phyloP scores from a whole-genome alignment of 495 filamentous ascomycete species.

The Annulohypoxylon nitens region DNA sequence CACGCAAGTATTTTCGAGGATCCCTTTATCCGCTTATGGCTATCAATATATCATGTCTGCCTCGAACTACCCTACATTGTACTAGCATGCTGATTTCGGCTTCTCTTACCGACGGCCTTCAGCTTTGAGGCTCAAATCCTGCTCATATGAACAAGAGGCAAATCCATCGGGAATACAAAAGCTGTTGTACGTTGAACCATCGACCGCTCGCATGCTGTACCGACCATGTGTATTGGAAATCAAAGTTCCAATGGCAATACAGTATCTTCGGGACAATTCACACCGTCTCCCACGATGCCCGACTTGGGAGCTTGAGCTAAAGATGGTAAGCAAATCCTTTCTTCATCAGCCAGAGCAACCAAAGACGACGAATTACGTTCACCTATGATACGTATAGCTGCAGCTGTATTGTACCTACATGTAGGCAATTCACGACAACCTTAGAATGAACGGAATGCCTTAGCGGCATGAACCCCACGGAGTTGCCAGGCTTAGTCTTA shows the following conservation, averaged over 20 bases:
- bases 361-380: constrained; percentile 29
- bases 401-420: constrained; percentile 45
- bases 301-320: constrained; percentile 32
- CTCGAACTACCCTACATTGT: not conserved
- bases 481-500: constrained; percentile 17
- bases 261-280: constrained; percentile 14
- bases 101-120: constrained; percentile 4
- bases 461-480: constrained; percentile 41
- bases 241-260: constrained; percentile 16
- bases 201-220: constrained; percentile 33
- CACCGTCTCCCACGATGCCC: constrained; percentile 38
- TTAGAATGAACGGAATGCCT: constrained; percentile 12
- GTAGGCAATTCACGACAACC: constrained; percentile 34
- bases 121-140: not conserved
- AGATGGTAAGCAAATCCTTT: constrained; percentile 40
- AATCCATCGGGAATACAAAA: not conserved
- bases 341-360: constrained; percentile 22
- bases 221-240: constrained; percentile 22
- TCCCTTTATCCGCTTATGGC: not conserved
- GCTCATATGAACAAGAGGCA: not conserved
- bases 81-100: constrained; percentile 5
- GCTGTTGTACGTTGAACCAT: not conserved
- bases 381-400: constrained; percentile 32
- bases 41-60: not conserved
- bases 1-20: constrained; percentile 12